Base-by-base conservation (phyloP, 2,329 filamentous ascomycete species). In the Arthroderma uncinatum region DNA sequence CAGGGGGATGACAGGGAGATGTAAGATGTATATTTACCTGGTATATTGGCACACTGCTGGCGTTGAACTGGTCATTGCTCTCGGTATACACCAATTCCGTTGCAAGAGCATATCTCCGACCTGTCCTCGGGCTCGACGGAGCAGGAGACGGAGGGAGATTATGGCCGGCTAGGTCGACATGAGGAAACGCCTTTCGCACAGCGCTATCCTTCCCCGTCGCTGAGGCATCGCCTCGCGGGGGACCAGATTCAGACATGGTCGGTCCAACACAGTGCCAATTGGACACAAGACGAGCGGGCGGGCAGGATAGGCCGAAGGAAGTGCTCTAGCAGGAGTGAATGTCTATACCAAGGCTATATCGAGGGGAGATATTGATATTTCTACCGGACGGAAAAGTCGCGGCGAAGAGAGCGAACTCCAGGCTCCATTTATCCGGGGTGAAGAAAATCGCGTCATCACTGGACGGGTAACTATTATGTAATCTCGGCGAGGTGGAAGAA, bases 1-100 rank as follows among this genome's bases (percentile, higher is more conserved):
- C 44, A 55, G 21, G 21, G 1, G 34, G 25, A 50, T 23, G 9
- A 34, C 10, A 9, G 23, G 10, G 19, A 33, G 28, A 16, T 5
- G 25, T 10, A 30, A 7, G 28, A 4, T 30, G 7, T 50, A 16
- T 33, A 50, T 65, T 60, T 67, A 82, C 80, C 76, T 95, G 93
- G 74, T 98, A 98, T 69, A 98, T 97, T 56, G 93, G 93, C 66
- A 95, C 86, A 72, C 91, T 97, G 65, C 89, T 95, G 58, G 93
- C 83, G 68, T 94, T 94, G 78, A 97, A 96, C 76, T 98, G 93
- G 73, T 98, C 93, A 74, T 86, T 93, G 70, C 86, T 84, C 66
- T 98, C 93, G 54, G 92, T 97, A 73, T 92, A 97, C 60, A 98
- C 93, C 61, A 98, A 78, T 75, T 98, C 93, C 3, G 93, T 98